A percentile compares a stretch with the other conserved stretches of the same genome.
Conservation (phyloP, 257 asterid genomes). For the Scutellaria baicalensis region DNA sequence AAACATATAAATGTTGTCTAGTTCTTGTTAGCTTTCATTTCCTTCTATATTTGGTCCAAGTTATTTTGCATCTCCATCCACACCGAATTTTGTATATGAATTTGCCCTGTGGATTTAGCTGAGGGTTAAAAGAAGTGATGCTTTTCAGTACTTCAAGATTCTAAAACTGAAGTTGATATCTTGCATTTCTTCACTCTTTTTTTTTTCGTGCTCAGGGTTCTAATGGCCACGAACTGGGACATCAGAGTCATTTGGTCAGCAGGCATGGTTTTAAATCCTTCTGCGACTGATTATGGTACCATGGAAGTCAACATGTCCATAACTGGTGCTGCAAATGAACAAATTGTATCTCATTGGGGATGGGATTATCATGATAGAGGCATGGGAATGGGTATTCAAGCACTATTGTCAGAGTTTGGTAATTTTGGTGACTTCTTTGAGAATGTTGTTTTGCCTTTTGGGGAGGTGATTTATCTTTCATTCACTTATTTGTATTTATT, state of each 20-base stretch:
- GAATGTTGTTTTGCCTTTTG: constrained; percentile 76
- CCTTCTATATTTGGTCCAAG: not conserved
- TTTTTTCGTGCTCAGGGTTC: constrained; percentile 51
- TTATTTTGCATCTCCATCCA: not conserved
- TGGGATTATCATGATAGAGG: constrained; percentile 94
- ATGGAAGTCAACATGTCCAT: constrained; percentile 53
- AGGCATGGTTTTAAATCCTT: constrained; percentile 71
- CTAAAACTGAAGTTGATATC: not conserved
- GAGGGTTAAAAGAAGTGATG: not conserved
- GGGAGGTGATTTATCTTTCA: constrained; percentile 64
- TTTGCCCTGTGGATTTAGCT: not conserved
- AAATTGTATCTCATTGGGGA: constrained; percentile 59
- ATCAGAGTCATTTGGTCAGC: constrained; percentile 77
- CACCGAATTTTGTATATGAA: not conserved
- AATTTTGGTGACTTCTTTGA: constrained; percentile 96
- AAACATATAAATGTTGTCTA: not conserved
- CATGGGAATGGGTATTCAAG: constrained; percentile 76
- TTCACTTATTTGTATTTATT: not conserved
- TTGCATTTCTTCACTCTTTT: not conserved
- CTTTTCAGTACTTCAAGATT: not conserved
- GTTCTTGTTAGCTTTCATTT: not conserved
- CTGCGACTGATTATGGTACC: constrained; percentile 62
- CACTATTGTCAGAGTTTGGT: constrained; percentile 90
- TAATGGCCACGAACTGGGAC: constrained; percentile 70
- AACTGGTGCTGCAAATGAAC: constrained; percentile 52